A percentile compares a stretch with the other conserved stretches of the same genome.
Evolutionary conservation across 2,329 filamentous ascomycete species (phyloP).

Genomic region (Zymoseptoria pseudotritici): DNA sequence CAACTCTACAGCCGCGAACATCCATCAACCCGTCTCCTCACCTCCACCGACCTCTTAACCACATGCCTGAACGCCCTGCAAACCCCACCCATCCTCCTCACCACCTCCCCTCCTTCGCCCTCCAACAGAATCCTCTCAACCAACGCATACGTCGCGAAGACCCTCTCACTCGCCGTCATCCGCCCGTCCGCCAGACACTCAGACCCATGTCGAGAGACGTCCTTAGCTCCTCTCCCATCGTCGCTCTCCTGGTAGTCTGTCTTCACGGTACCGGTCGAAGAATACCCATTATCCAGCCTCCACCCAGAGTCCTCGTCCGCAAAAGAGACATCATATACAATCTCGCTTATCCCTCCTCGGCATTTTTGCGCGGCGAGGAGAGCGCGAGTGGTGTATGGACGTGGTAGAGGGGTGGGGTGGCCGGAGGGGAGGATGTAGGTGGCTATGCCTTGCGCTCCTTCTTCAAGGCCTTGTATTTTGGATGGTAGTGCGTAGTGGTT

Average conservation of each 20-base stretch:
- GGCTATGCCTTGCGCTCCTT: not conserved
- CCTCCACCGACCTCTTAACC: not conserved
- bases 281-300: not conserved
- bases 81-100: not conserved
- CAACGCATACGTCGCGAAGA: slow-evolving; percentile 9
- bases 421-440: not conserved
- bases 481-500: no score
- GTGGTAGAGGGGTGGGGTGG: not conserved
- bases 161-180: not conserved
- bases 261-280: not conserved
- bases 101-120: not conserved
- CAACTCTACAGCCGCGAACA: no score
- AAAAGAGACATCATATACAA: not conserved
- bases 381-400: not conserved
- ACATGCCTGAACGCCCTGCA: not conserved
- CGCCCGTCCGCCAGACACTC: no score
- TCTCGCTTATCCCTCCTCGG: not conserved
- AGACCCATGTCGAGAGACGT: not conserved
- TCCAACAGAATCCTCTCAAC: slow-evolving; percentile 7
- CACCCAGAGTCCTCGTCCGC: not conserved
- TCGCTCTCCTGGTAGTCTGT: not conserved
- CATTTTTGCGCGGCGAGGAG: not conserved
- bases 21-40: not conserved
- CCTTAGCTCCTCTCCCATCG: not conserved
- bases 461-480: no score